A percentile compares a stretch with the other conserved stretches of the same genome.
phyloP scores from a whole-genome alignment of 2,329 filamentous ascomycete genomes.

The Sporothrix globosa region DNA sequence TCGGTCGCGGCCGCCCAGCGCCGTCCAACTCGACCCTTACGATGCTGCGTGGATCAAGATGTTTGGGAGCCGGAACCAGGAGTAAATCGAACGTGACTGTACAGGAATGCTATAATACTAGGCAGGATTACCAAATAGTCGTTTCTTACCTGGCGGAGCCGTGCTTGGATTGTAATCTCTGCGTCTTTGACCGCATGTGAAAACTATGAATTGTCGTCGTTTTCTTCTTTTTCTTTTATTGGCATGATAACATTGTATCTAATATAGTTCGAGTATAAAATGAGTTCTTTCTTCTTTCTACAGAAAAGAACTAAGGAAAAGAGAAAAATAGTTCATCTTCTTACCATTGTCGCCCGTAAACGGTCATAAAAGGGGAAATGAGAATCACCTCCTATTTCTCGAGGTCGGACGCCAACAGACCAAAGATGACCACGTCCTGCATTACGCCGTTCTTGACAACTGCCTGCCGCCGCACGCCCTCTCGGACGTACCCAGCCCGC shows the following conservation, averaged over 20 bases:
- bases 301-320: background rate
- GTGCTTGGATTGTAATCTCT: background rate
- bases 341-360: background rate
- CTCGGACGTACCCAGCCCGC: conserved; percentile 49
- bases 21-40: conserved; percentile 52
- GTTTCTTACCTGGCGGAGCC: background rate
- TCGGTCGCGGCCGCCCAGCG: conserved; percentile 40
- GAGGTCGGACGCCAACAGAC: conserved; percentile 40
- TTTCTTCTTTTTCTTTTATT: background rate
- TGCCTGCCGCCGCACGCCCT: conserved; percentile 50
- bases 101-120: background rate
- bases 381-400: background rate
- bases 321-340: background rate
- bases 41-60: conserved; percentile 56
- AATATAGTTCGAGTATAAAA: conserved; percentile 14
- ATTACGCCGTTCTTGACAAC: conserved; percentile 49
- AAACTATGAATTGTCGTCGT: too few species aligned
- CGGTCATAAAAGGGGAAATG: background rate
- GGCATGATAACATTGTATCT: conserved; percentile 15
- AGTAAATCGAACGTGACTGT: background rate
- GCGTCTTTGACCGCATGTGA: too few species aligned
- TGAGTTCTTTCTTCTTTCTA: background rate
- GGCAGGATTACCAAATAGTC: background rate
- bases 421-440: conserved; percentile 46
- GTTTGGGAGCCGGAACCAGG: conserved; percentile 44